These are phyloP conservation scores for Euphorbia peplus DNA, from an alignment of 345 rosid species.

Conservation along the genomic window DNA sequence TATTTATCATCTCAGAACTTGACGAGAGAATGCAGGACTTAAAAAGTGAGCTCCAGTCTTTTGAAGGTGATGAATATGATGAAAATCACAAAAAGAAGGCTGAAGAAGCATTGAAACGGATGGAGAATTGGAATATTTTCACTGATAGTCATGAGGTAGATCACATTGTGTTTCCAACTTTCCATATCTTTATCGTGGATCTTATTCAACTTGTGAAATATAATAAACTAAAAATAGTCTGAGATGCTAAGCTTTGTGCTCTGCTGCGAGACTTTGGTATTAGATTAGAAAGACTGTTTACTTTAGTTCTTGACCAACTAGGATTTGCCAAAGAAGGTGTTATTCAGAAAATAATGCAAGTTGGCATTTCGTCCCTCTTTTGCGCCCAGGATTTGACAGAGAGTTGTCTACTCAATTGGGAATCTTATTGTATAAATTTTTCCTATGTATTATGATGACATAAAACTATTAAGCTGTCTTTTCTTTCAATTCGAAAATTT, in stretches of 20 bases:
- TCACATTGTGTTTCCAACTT: slow-evolving; percentile 11
- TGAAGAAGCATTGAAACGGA: slow-evolving; percentile 69
- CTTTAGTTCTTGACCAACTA: slow-evolving; percentile 1
- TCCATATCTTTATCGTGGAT: slow-evolving; percentile 12
- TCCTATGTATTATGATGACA: neutral
- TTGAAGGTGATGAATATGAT: slow-evolving; percentile 82
- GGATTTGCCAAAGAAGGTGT: neutral
- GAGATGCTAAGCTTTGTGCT: neutral
- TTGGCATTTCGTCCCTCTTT: neutral
- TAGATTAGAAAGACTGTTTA: neutral
- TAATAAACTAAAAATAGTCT: neutral
- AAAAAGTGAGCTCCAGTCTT: slow-evolving; percentile 88
- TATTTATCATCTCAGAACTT: slow-evolving; percentile 56
- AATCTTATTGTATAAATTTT: neutral
- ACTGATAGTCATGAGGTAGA: slow-evolving; percentile 74
- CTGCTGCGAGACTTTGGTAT: neutral
- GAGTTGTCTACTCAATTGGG: neutral
- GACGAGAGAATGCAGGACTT: slow-evolving; percentile 95
- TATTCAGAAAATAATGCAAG: neutral
- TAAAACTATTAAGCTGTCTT: neutral
- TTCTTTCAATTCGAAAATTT: slow-evolving; percentile 16
- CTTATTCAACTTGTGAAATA: slow-evolving; percentile 11
- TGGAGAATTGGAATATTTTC: slow-evolving; percentile 98
- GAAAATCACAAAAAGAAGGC: slow-evolving; percentile 83
- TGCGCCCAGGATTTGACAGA: neutral